Base-by-base conservation (phyloP, 176 grass and related monocot genomes). In the Rhipidocladum racemiflorum region DNA sequence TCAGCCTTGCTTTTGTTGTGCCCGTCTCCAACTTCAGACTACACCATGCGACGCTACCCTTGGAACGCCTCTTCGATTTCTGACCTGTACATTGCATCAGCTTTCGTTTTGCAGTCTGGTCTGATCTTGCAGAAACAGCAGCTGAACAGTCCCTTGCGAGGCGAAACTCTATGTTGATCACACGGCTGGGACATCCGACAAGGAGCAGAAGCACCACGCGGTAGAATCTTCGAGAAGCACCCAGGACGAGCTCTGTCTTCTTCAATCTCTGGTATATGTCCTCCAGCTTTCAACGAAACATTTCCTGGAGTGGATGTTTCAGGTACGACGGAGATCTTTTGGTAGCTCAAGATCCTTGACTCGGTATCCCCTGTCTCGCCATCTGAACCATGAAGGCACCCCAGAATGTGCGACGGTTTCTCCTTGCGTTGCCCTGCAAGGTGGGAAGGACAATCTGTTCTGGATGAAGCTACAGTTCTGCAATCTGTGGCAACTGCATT, bases 111-210 rank as follows among this genome's bases (percentile, higher is more conserved):
- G 62, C 78, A 86, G 73, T 87, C 68, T 0, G 85, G 84, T 56
- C 88, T 48, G 40, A 87, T 85, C 72, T 84, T 87, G 72, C 87
- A 87, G 61, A 85, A 79, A 28, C 61, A 90, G 78, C 75, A 80
- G 69, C 78, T 80, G 82, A 84, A 87, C 51, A 72, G 69, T 34
- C 36, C 44, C 38, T 46, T 73, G 46, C 45, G 57, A 72, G 55
- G 61, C 60, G 15, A 76, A 61, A 50, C 64, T 53, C 65, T 46
- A 20, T 14, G 51, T 9, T 82, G 87, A 20, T 80, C 23, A 2
- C 14, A 73, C 3, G 7, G 29, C n/a, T 42, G 12, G 30, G 82
- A 35, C 59, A 81, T 89, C 10, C 28, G 65, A 30, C n/a, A 51
- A 4, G 39, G 46, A 45, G 69, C 29, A 11, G 72, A 67, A 49